A percentile compares a stretch with the other conserved stretches of the same genome.
Conservation (phyloP, 805 yeast genomes). For the Alloascoidea africana region DNA sequence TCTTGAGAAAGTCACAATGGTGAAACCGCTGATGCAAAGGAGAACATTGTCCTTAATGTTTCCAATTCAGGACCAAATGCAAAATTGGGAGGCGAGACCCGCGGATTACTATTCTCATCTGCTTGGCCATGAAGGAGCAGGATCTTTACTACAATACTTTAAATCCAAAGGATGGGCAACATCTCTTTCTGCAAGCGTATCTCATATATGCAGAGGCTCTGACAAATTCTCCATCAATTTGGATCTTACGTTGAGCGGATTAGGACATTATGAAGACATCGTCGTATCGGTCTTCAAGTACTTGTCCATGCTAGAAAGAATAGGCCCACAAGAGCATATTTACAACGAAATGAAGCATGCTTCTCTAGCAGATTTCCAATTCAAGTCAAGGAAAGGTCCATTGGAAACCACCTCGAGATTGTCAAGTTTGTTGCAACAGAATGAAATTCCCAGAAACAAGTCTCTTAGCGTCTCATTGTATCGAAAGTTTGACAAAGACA, state of each 20-base stretch:
- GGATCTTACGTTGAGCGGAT: slow-evolving; percentile 64
- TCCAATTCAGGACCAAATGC: slow-evolving; percentile 59
- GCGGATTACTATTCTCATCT: slow-evolving; percentile 62
- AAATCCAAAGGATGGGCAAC: slow-evolving; percentile 71
- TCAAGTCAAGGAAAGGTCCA: slow-evolving; percentile 62
- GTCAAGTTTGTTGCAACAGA: slow-evolving; percentile 45
- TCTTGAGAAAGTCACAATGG: slow-evolving; percentile 34
- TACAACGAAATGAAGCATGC: slow-evolving; percentile 63
- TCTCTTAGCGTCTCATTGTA: slow-evolving; percentile 42
- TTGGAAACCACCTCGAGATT: slow-evolving; percentile 57
- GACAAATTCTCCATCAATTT: slow-evolving; percentile 55
- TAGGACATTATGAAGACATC: slow-evolving; percentile 44
- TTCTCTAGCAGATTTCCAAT: slow-evolving; percentile 57
- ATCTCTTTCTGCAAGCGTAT: slow-evolving; percentile 57
- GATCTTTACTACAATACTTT: slow-evolving; percentile 60
- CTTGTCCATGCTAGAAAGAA: slow-evolving; percentile 38
- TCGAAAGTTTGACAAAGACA: slow-evolving; percentile 40
- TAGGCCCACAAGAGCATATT: slow-evolving; percentile 64
- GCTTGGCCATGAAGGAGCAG: slow-evolving; percentile 86
- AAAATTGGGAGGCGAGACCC: slow-evolving; percentile 55
- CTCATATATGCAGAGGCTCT: slow-evolving; percentile 42
- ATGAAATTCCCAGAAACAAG: slow-evolving; percentile 44
- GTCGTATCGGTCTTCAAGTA: slow-evolving; percentile 54
- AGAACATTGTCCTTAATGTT: slow-evolving; percentile 55
- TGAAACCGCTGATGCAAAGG: slow-evolving; percentile 73